Conservation (phyloP, 2,329 filamentous ascomycete species). For the Verticillium tricorpus region DNA sequence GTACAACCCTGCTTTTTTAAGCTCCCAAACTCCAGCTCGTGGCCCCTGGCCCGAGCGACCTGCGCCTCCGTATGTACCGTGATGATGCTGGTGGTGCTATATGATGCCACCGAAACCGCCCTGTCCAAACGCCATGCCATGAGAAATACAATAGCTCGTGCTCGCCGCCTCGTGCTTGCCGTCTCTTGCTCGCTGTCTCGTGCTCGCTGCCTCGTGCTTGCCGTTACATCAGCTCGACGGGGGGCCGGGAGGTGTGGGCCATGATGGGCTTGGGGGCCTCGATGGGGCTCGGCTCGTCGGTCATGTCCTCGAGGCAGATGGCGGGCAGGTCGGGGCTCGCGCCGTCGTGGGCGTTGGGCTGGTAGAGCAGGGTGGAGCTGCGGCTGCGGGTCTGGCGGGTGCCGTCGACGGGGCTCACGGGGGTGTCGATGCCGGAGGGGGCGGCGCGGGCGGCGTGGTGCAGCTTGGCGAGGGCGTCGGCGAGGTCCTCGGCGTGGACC, state of each 20-base stretch:
- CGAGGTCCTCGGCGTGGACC: conserved; percentile 65
- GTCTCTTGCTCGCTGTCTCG: too few relatives aligned
- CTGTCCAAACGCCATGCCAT: conserved; percentile 5
- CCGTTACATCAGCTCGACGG: conserved; percentile 54
- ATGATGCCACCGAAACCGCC: neutral
- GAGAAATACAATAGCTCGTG: neutral
- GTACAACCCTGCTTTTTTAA: neutral
- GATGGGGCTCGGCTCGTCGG: conserved; percentile 46
- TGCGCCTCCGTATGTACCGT: neutral
- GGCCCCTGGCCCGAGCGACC: neutral
- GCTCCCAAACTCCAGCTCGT: neutral
- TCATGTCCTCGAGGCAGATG: conserved; percentile 65
- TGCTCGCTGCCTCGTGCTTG: too few relatives aligned
- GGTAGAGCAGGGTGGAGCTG: conserved; percentile 63
- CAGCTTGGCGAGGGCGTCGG: conserved; percentile 60
- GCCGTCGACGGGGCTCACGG: conserved; percentile 36
- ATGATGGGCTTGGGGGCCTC: conserved; percentile 42
- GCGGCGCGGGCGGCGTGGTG: conserved; percentile 36
- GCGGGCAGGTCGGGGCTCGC: conserved; percentile 54
- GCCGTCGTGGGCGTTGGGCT: conserved; percentile 49
- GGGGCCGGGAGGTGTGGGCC: conserved; percentile 58
- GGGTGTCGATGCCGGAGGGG: conserved; percentile 22
- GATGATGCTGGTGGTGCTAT: neutral
- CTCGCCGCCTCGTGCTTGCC: too few relatives aligned
- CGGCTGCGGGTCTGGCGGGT: conserved; percentile 43